Percentiles rank a stretch among this genome's conserved stretches.
Evolutionary conservation across 179 eudicot genomes (phyloP).

Genomic region (Amaranthus tricolor): DNA sequence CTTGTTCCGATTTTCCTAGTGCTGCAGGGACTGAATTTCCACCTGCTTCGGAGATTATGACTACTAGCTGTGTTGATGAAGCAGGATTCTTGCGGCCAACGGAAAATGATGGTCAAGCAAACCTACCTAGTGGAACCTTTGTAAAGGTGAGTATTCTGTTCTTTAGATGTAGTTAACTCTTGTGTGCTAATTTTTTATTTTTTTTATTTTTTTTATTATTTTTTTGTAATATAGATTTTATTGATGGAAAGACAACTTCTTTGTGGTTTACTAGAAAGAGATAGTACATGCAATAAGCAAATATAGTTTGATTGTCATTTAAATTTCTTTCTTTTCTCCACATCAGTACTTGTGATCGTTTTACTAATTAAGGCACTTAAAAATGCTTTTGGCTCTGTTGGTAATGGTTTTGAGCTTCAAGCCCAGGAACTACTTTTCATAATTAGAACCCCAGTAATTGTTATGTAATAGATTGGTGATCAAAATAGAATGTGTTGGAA

Average conservation of each 20-base stretch:
- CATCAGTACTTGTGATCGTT: neutral
- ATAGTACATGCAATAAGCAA: neutral
- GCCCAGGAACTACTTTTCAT: neutral
- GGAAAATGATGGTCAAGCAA: conserved; percentile 61
- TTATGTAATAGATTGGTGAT: neutral
- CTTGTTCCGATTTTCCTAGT: conserved; percentile 53
- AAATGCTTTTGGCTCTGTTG: too few relatives aligned
- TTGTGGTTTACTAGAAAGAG: too few relatives aligned
- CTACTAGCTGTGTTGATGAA: conserved; percentile 61
- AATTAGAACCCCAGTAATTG: neutral
- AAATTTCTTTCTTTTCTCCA: neutral
- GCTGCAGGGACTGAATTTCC: conserved; percentile 50
- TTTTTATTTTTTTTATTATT: neutral
- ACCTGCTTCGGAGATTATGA: conserved; percentile 46
- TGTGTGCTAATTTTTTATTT: neutral
- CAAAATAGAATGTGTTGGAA: neutral
- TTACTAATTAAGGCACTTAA: too few relatives aligned
- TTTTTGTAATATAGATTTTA: neutral
- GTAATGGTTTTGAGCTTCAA: neutral
- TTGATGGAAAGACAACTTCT: neutral
- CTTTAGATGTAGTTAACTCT: neutral
- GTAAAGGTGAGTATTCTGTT: conserved; percentile 54
- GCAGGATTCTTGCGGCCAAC: conserved; percentile 70
- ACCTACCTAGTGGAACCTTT: conserved; percentile 55
- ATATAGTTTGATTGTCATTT: neutral